Base-by-base conservation (phyloP, 2,329 filamentous ascomycete genomes). In the Aspergillus intermedius region DNA sequence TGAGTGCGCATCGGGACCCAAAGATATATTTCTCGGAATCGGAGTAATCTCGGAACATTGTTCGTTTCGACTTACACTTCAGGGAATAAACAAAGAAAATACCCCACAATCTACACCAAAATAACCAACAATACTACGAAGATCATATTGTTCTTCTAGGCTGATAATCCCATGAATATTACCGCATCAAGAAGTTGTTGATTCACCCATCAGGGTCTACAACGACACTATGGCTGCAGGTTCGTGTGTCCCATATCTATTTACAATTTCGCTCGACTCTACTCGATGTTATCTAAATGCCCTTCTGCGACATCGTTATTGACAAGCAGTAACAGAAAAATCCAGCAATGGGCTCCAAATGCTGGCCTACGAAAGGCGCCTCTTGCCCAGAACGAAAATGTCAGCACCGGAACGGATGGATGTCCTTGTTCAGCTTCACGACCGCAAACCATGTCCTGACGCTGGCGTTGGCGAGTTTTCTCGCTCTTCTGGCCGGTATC, bases 351-450 rank as follows among this genome's bases (percentile, higher is more conserved):
- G 37, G 37, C 17, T 19, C 17, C 17, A 40, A 13, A 22, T 4
- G 7, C 17, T 19, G 15, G 19, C 17, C 37, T 40, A 19, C 17
- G 15, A 40, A 12, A 21, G 37, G 17, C 37, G 3, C 10, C 17
- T 40, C 17, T 12, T 7, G 17, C 19, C 13, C 41, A 8, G 23
- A 22, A 9, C n/a, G 41, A 28, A 43, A 3, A 43, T 5, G 23
- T 6, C 41, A 28, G 22, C n/a, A 13, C 44, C 44, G 47, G 19
- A 52, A 51, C 25, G 59, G 61, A 46, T 82, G 77, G 77, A 73
- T 68, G 41, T 72, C 74, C 1, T 75, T 96, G 3, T 91, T 95
- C 64, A 72, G 73, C 39, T 95, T 94, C 65, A 87, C 84, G 0
- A 80, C 75, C n/a, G 74, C 67, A 55, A 69, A 72, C 13, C 84